Evolutionary conservation across 169 alveolate species (phyloP).

Genomic region (Plasmodium cynomolgi): DNA sequence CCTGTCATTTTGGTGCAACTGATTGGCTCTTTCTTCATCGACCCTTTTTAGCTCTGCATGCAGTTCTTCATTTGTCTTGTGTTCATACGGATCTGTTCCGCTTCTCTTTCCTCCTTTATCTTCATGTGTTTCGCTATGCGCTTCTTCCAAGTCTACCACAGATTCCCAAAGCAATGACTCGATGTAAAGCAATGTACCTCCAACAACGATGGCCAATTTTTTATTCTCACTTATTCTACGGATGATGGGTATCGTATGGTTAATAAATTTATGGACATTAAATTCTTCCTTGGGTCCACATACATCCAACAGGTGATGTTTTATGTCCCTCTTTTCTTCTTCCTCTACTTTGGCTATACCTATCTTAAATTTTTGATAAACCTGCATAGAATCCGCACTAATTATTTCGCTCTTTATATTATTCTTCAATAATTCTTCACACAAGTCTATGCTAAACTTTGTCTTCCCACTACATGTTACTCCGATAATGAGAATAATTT

Average conservation of each 20-base stretch:
- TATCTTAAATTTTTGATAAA: constrained; percentile 79
- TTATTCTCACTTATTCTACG: constrained; percentile 22
- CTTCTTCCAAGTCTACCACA: constrained; percentile 40
- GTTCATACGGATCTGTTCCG: constrained; percentile 18
- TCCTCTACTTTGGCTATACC: constrained; percentile 83
- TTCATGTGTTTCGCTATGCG: neutral
- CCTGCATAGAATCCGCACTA: constrained; percentile 86
- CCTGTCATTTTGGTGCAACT: constrained; percentile 82
- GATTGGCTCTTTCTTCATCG: constrained; percentile 83
- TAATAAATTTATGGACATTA: constrained; percentile 78
- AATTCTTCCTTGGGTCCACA: constrained; percentile 75
- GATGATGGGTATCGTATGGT: constrained; percentile 68
- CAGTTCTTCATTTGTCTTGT: constrained; percentile 71
- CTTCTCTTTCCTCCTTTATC: neutral
- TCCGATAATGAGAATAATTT: constrained; percentile 79
- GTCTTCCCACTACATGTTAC: constrained; percentile 86
- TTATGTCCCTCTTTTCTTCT: constrained; percentile 75
- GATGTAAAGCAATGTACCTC: constrained; percentile 83
- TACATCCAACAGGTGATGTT: constrained; percentile 80
- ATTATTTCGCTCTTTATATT: constrained; percentile 79
- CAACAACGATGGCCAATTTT: constrained; percentile 79
- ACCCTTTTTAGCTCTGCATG: constrained; percentile 69
- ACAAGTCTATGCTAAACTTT: constrained; percentile 79
- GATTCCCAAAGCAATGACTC: constrained; percentile 86
- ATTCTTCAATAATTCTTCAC: constrained; percentile 63